These are phyloP conservation scores for Bothriochloa decipiens DNA, from an alignment of 176 grass and related monocot genomes.

Conservation along the genomic window DNA sequence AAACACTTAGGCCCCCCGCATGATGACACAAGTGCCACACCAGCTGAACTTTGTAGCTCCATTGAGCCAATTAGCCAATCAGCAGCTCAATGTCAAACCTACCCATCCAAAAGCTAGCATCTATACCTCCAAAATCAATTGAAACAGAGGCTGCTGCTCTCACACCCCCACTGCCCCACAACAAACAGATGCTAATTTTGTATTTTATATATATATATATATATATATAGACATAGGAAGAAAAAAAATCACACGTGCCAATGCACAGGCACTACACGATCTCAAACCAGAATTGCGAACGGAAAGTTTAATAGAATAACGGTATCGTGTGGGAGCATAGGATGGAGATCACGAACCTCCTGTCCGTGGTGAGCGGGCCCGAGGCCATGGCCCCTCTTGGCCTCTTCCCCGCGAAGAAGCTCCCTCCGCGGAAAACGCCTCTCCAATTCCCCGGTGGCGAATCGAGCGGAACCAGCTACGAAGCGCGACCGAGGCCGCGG, in stretches of 20 bases:
- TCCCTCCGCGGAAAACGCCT: not conserved
- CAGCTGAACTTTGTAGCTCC: not conserved
- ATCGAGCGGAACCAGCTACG: slow-evolving; percentile 28
- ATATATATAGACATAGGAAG: not conserved
- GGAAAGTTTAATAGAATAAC: not conserved
- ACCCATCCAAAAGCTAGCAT: slow-evolving; percentile 10
- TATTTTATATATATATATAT: too few species aligned
- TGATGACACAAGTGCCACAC: not conserved
- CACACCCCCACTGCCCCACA: not conserved
- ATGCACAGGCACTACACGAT: slow-evolving; percentile 11
- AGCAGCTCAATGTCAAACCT: not conserved
- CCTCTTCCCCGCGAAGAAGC: slow-evolving; percentile 4
- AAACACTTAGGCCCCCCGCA: not conserved
- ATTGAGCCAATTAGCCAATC: not conserved
- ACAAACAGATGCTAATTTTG: not conserved
- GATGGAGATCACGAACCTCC: slow-evolving; percentile 47
- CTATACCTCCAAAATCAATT: not conserved
- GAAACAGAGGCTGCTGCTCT: not conserved
- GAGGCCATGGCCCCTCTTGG: slow-evolving; percentile 48
- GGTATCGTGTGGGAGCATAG: not conserved
- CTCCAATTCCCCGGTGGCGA: slow-evolving; percentile 25
- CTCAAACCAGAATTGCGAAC: not conserved
- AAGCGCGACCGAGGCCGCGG: not conserved
- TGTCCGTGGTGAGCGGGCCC: slow-evolving; percentile 50
- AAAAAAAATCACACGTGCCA: slow-evolving; percentile 9